These are phyloP conservation scores for Dalechampia spathulata DNA, from an alignment of 441 rosid genomes.

Conservation along the genomic window DNA sequence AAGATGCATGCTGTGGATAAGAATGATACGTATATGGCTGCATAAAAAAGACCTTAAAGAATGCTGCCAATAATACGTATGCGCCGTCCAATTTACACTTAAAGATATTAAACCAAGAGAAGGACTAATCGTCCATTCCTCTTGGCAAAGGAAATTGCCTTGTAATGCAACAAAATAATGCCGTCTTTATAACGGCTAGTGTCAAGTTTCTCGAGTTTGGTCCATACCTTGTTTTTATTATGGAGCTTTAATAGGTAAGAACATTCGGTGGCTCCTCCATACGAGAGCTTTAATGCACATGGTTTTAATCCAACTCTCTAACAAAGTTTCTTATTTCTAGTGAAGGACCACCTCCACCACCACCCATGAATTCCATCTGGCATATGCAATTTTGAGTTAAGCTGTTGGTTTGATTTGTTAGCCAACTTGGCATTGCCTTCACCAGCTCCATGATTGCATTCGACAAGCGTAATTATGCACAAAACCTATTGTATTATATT, in stretches of 20 bases:
- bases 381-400: too few species aligned
- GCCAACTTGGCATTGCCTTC: too few species aligned
- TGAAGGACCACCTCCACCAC: too few species aligned
- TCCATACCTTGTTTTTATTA: not conserved
- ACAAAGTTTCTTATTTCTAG: too few species aligned
- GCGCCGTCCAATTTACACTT: not conserved
- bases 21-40: not conserved
- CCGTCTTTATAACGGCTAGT: not conserved
- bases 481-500: too few species aligned
- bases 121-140: not conserved
- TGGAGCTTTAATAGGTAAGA: not conserved
- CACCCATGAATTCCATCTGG: too few species aligned
- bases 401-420: too few species aligned
- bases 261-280: not conserved
- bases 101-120: not conserved
- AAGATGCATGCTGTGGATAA: not conserved
- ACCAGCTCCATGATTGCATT: too few species aligned
- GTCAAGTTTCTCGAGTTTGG: not conserved
- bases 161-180: not conserved
- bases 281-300: too few species aligned
- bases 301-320: too few species aligned
- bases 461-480: too few species aligned
- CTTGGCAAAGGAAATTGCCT: not conserved
- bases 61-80: too few species aligned
- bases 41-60: not conserved